Base-by-base conservation (phyloP, 805 yeast genomes). In the Candida parachauliodes region DNA sequence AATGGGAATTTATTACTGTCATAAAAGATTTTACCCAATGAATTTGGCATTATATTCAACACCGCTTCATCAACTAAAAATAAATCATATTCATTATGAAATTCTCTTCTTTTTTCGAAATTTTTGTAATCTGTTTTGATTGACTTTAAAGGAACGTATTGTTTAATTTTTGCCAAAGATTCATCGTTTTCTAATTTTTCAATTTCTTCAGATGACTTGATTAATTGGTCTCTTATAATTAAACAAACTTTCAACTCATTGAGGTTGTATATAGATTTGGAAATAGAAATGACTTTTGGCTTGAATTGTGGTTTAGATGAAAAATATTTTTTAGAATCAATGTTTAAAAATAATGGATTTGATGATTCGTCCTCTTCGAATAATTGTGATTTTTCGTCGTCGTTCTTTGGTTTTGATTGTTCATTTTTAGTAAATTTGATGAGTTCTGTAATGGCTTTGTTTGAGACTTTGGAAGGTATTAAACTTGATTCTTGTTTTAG, bases 51-150 rank as follows among this genome's bases (percentile, higher is more conserved):
- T 42, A 85, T 69, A 20, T 88, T 78, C 37, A 88, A 70, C 32
- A 91, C 68, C 25, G 82, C 80, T 45, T 88, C 96, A 62, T 93
- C 98, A 37, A 87, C 81, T 29, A 93, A 56, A 59, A 93, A 86
- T 43, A 88, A 47, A 51, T 88, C 95, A 55, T 76, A 85, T 41
- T 77, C 79, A 11, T 70, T 58, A 29, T 73, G 61, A 43, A 93
- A 76, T 45, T 79, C 81, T 58, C 97, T 80, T 59, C 88, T 81
- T 42, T 88, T 81, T 61, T 93, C 97, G 52, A 68, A 93, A n/a
- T 86, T 77, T 65, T 88, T 88, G 72, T 79, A 91, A 43, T 82
- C 83, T 23, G 88, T 85, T 59, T 87, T 87, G 46, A 93, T 70
- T 48, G 88, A 83, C 32, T 77, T 70, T 39, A 82, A 81, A 5